Conservation (phyloP, 164 flowering plant genomes). For the Echeveria elegans region DNA sequence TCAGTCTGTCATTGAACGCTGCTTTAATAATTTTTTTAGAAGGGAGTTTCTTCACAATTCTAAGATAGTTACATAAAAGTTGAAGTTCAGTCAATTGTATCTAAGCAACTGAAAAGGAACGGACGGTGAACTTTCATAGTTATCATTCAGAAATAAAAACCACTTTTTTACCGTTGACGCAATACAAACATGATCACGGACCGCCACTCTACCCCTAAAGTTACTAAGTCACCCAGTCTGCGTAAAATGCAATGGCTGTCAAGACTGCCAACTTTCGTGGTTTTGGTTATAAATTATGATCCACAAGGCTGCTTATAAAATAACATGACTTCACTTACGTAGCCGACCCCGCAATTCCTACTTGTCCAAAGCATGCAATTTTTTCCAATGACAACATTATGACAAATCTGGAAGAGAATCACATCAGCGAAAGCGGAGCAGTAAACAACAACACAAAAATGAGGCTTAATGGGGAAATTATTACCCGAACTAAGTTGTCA, state of each 20-base stretch:
- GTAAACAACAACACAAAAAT: neutral
- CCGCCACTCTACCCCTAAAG: conserved; percentile 81
- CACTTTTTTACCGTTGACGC: conserved; percentile 60
- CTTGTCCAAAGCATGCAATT: conserved; percentile 89
- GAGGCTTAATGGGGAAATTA: conserved; percentile 11
- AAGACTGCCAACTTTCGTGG: neutral
- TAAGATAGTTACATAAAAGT: neutral
- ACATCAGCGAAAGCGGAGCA: neutral
- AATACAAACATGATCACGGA: conserved; percentile 82
- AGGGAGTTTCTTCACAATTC: too few species aligned
- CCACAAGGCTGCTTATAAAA: neutral
- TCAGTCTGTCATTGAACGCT: too few species aligned
- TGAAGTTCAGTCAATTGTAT: neutral
- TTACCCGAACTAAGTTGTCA: conserved; percentile 89
- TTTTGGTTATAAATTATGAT: neutral
- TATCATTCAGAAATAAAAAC: neutral
- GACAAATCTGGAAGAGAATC: conserved; percentile 58
- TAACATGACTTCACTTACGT: conserved; percentile 41
- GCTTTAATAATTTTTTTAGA: too few species aligned
- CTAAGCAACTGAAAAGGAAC: neutral
- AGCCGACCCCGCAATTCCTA: conserved; percentile 90
- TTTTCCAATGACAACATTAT: conserved; percentile 76
- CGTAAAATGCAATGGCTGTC: conserved; percentile 3
- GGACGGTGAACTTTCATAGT: too few species aligned
- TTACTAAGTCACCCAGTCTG: conserved; percentile 78